Evolutionary conservation across 371 early-diverging fungal genomes (phyloP).

Genomic region (Phascolomyces articulosus): DNA sequence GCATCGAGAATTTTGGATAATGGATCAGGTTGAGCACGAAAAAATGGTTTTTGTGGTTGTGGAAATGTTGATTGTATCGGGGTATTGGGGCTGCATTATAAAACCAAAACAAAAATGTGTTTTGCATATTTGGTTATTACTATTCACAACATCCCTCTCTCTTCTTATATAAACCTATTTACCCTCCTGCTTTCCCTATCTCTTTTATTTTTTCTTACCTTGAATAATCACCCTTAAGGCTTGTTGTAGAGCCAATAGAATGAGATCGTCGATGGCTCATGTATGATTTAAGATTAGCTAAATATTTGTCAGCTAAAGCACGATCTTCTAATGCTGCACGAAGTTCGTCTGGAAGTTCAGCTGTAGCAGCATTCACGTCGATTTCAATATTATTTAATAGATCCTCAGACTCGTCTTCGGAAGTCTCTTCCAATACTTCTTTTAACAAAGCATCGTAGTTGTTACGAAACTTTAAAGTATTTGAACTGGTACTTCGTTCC

Average conservation of each 20-base stretch:
- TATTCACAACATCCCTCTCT: neutral
- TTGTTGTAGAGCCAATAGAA: constrained; percentile 41
- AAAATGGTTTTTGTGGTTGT: constrained; percentile 31
- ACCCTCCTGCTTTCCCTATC: no score
- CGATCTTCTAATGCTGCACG: constrained; percentile 60
- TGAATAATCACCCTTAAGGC: constrained; percentile 39
- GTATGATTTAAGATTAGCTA: constrained; percentile 50
- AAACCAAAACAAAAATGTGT: no score
- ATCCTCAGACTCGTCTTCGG: constrained; percentile 42
- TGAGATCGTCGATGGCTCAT: constrained; percentile 52
- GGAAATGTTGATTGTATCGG: constrained; percentile 38
- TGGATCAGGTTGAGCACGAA: constrained; percentile 35
- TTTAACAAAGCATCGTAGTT: constrained; percentile 63
- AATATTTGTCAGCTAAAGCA: constrained; percentile 47
- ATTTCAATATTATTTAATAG: constrained; percentile 28
- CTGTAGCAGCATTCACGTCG: constrained; percentile 46
- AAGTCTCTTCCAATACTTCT: constrained; percentile 61
- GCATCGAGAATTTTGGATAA: constrained; percentile 42
- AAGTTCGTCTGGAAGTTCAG: constrained; percentile 53
- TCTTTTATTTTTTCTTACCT: constrained; percentile 29
- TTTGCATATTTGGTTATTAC: neutral
- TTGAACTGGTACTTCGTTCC: constrained; percentile 44
- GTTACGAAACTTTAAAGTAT: constrained; percentile 40
- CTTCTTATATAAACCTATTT: neutral
- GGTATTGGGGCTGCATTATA: constrained; percentile 38